phyloP scores from a whole-genome alignment of 108 stramenopile genomes.

The Mediolabrus comicus region DNA sequence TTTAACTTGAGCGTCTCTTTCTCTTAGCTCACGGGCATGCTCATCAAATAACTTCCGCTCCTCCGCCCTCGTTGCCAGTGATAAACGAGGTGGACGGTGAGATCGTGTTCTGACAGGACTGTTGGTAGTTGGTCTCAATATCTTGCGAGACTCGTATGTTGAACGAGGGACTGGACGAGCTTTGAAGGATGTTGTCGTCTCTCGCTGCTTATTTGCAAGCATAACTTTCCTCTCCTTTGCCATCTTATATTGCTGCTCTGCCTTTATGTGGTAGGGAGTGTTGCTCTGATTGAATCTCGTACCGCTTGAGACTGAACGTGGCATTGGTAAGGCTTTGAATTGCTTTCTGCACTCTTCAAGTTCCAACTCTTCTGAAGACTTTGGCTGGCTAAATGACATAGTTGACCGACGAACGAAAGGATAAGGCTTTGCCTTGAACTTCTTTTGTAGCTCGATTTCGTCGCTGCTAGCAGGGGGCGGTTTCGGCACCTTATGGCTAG shows the following conservation, averaged over 20 bases:
- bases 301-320: neutral
- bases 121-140: neutral
- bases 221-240: constrained; percentile 8
- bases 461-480: neutral
- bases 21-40: neutral
- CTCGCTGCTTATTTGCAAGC: neutral
- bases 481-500: neutral
- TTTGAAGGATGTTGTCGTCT: constrained; percentile 1
- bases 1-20: constrained; percentile 4
- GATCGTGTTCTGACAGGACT: neutral
- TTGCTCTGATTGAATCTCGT: neutral
- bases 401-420: constrained; percentile 4
- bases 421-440: constrained; percentile 9
- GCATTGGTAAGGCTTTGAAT: constrained; percentile 18
- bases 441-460: neutral
- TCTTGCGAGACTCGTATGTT: constrained; percentile 11
- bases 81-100: constrained; percentile 19
- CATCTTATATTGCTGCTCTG: constrained; percentile 12
- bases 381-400: neutral
- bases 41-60: constrained; percentile 29
- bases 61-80: constrained; percentile 20
- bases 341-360: constrained; percentile 32
- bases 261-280: constrained; percentile 21
- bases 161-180: constrained; percentile 28
- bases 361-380: constrained; percentile 26